Conservation (phyloP, 1,139 yeast genomes). For the Nematodospora anomalae region DNA sequence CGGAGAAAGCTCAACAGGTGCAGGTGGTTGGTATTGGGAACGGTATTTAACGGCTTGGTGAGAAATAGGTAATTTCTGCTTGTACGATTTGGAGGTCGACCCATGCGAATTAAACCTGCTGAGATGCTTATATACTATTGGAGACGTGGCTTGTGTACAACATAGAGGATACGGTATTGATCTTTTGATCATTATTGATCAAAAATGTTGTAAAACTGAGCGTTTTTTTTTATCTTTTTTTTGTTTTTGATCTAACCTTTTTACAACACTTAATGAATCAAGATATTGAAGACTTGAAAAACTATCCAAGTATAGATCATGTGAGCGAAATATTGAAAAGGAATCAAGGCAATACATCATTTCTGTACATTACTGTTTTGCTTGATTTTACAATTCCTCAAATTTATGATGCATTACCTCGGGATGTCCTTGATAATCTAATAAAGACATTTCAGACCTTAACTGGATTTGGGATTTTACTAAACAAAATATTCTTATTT, state of each 20-base stretch:
- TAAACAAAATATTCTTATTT: constrained; percentile 18
- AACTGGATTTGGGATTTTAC: constrained; percentile 32
- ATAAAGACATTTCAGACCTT: constrained; percentile 21
- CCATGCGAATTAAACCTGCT: background rate
- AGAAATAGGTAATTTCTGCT: background rate
- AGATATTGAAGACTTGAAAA: constrained; percentile 19
- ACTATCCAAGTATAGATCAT: constrained; percentile 21
- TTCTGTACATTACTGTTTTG: constrained; percentile 23
- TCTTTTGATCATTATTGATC: background rate
- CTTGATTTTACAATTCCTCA: constrained; percentile 35
- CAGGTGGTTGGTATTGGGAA: background rate
- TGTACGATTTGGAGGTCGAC: background rate
- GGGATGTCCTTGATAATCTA: constrained; percentile 12
- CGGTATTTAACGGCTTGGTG: background rate
- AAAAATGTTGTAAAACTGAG: constrained; percentile 1
- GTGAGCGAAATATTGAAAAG: constrained; percentile 15
- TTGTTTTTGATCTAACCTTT: too few relatives aligned
- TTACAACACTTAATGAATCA: constrained; percentile 8
- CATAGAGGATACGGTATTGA: background rate
- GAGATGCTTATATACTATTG: background rate
- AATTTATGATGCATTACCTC: constrained; percentile 19
- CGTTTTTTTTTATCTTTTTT: constrained; percentile 2
- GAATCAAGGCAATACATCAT: constrained; percentile 7
- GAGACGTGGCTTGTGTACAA: background rate
- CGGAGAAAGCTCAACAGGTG: background rate